Percentiles rank a stretch among this genome's conserved stretches.
Evolutionary conservation across 1,139 yeast genomes (phyloP).

Genomic region (Debaryomycetaceae sp.): DNA sequence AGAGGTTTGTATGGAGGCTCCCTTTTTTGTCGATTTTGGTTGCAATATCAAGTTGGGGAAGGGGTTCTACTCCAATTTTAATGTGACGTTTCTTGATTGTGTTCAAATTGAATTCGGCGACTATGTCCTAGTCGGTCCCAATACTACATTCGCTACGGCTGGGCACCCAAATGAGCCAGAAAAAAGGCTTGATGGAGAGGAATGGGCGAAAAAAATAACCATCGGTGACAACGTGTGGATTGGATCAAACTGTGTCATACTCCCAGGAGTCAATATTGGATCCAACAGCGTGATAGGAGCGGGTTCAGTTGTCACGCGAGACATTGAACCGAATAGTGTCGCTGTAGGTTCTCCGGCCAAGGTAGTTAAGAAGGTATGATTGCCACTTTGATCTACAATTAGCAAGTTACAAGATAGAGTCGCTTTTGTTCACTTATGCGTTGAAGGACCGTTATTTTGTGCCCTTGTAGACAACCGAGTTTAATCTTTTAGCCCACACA

Average conservation of each 20-base stretch:
- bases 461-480: too few relatives aligned
- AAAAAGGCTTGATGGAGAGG: constrained; percentile 42
- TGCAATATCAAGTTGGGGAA: constrained; percentile 50
- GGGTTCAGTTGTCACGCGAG: constrained; percentile 58
- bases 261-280: constrained; percentile 69
- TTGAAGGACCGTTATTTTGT: too few relatives aligned
- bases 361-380: constrained; percentile 25
- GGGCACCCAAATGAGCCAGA: constrained; percentile 58
- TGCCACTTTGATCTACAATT: too few relatives aligned
- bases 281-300: constrained; percentile 64
- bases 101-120: constrained; percentile 61
- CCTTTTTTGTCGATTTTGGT: constrained; percentile 58
- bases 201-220: constrained; percentile 52
- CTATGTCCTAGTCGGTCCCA: constrained; percentile 60
- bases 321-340: constrained; percentile 50
- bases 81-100: constrained; percentile 56
- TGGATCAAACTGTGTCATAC: constrained; percentile 50
- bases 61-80: constrained; percentile 53
- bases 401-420: too few relatives aligned
- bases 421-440: too few relatives aligned
- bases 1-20: constrained; percentile 45
- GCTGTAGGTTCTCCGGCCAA: constrained; percentile 62
- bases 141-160: constrained; percentile 58
- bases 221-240: constrained; percentile 70
- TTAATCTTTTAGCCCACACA: too few relatives aligned